These are phyloP conservation scores for Tuber umbilicatum DNA, from an alignment of 495 filamentous ascomycete genomes.

Conservation along the genomic window DNA sequence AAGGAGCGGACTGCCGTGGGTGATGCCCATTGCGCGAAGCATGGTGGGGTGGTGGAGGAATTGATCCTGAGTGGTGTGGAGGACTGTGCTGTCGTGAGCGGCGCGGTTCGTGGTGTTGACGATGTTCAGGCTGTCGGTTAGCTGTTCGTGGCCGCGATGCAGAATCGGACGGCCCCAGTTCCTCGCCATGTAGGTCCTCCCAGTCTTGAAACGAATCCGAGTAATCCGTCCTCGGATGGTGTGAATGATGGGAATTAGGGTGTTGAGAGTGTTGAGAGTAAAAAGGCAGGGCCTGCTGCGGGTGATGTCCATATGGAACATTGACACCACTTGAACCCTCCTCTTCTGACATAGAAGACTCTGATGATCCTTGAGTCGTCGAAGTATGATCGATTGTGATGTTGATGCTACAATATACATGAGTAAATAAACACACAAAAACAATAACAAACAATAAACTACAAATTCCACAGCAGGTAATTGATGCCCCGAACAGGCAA, in stretches of 20 bases:
- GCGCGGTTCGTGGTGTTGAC: conserved; percentile 21
- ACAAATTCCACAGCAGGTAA: background rate
- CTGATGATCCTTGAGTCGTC: conserved; percentile 41
- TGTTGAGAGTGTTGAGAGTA: background rate
- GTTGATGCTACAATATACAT: conserved; percentile 33
- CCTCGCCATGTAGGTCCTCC: conserved; percentile 50
- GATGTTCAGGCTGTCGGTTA: conserved; percentile 20
- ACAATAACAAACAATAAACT: background rate
- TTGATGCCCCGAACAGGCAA: background rate
- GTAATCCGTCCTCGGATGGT: conserved; percentile 37
- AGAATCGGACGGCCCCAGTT: conserved; percentile 76
- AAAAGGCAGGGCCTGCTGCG: conserved; percentile 18
- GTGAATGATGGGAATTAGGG: conserved; percentile 34
- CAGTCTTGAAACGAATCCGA: conserved; percentile 39
- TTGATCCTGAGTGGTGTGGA: conserved; percentile 20
- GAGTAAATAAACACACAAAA: background rate
- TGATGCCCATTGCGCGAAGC: conserved; percentile 26
- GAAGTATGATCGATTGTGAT: conserved; percentile 43
- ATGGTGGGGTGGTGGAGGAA: conserved; percentile 18
- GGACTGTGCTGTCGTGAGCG: conserved; percentile 26
- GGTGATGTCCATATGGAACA: conserved; percentile 29
- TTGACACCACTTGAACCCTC: conserved; percentile 38
- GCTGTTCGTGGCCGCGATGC: conserved; percentile 59
- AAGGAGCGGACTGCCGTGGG: conserved; percentile 32
- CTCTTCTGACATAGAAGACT: conserved; percentile 38